These are phyloP conservation scores for Boletus bicolor DNA, from an alignment of 768 basidiomycete species.

Conservation along the genomic window DNA sequence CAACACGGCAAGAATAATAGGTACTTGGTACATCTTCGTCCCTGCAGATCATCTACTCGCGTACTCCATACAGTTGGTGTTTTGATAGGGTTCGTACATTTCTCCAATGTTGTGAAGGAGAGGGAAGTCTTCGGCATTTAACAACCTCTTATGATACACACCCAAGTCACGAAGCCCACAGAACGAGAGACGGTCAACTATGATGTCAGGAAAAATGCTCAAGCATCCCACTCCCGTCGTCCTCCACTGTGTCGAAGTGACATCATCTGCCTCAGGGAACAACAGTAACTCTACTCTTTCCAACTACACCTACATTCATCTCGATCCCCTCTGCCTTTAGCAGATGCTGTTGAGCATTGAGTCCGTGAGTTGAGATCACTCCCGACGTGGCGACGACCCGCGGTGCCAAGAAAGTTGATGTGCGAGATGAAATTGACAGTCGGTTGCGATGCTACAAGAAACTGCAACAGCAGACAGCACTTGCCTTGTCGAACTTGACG, in stretches of 20 bases:
- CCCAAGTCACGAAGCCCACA: no score
- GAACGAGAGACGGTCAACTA: no score
- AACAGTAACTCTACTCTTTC: constrained; percentile 58
- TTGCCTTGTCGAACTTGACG: constrained; percentile 76
- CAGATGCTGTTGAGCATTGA: constrained; percentile 54
- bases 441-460: background rate
- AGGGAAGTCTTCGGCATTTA: no score
- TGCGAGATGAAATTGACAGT: constrained; percentile 59
- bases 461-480: constrained; percentile 1
- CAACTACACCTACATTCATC: constrained; percentile 49
- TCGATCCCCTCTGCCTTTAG: constrained; percentile 76
- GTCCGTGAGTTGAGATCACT: constrained; percentile 53
- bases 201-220: background rate
- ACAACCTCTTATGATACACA: background rate
- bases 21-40: constrained; percentile 10
- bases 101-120: no score
- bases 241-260: background rate
- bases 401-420: constrained; percentile 67
- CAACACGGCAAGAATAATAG: constrained; percentile 54
- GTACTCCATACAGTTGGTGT: constrained; percentile 43
- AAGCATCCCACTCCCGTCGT: constrained; percentile 13
- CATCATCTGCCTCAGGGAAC: constrained; percentile 44
- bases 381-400: constrained; percentile 66
- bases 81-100: constrained; percentile 30
- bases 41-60: constrained; percentile 61